Conservation (phyloP, 305 asterid species). For the Fraxinus sp. region DNA sequence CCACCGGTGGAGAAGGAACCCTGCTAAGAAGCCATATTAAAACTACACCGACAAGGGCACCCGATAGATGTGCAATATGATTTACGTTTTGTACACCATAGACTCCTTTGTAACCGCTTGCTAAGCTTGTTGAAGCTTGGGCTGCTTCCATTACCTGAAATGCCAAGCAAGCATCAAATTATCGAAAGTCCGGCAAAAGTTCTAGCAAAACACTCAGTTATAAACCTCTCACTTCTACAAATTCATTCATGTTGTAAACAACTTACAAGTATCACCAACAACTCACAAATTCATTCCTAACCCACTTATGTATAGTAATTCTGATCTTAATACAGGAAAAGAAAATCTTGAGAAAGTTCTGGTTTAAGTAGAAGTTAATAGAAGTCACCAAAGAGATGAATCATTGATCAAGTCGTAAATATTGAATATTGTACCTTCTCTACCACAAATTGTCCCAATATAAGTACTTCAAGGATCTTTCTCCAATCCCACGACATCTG, state of each 20-base stretch:
- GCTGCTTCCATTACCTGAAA: slow-evolving; percentile 96
- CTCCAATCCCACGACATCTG: slow-evolving; percentile 99
- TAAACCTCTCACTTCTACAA: background rate
- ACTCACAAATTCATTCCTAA: background rate
- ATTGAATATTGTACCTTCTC: slow-evolving; percentile 56
- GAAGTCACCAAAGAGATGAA: background rate
- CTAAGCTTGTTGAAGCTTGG: slow-evolving; percentile 71
- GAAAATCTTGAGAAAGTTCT: background rate
- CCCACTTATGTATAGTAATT: background rate
- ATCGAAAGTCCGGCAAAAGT: background rate
- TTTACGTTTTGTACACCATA: slow-evolving; percentile 62
- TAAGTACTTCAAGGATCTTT: slow-evolving; percentile 88
- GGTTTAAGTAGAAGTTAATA: background rate
- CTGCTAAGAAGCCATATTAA: slow-evolving; percentile 73
- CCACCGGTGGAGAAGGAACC: slow-evolving; percentile 47
- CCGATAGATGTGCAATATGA: slow-evolving; percentile 89
- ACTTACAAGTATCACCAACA: background rate
- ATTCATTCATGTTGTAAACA: background rate
- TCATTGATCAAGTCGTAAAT: background rate
- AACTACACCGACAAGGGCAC: slow-evolving; percentile 77
- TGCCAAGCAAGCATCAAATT: background rate
- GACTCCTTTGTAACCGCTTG: slow-evolving; percentile 53
- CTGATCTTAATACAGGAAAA: background rate
- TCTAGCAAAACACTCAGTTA: background rate
- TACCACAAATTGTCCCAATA: slow-evolving; percentile 84